Evolutionary conservation across 352 stramenopile species (phyloP), one percentile per base, ranked within the genome.

Genomic region (Phytophthora tubulina): DNA sequence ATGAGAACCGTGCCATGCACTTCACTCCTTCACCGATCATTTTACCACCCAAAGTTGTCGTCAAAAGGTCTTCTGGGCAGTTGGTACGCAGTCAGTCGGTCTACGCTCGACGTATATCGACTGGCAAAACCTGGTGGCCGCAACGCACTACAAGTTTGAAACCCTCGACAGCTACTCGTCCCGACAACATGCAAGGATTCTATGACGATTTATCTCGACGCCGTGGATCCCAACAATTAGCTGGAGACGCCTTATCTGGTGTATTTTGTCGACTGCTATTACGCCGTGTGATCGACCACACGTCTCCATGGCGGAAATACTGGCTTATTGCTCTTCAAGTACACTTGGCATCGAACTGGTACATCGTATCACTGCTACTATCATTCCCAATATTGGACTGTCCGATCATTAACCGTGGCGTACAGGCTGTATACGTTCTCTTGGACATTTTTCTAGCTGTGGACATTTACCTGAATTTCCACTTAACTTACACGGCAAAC

Each of bases 51-150:
- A 67, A 51, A 9, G 54, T 64, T 11, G 21, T 21, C 11, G 9
- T 10, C 32, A 66, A 65, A 35, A 55, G 41, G 3, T 17, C 41
- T 0, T 39, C 50, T 1, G 63, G 38, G 0, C 73, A 70, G 15
- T 21, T 82, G 30, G 64, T 82, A 30, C 81, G 84, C 1, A 91
- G 84, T 54, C 86, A 89, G n/a, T 91, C 84, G 15, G 73, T 78
- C 6, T 69, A 80, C 5, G 72, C 67, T 42, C 69, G 70, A 4
- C 70, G 78, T 0, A 61, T 80, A 0, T 88, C 80, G 2, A 60
- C 39, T 14, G 74, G 74, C 2, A 57, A 41, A 14, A 59, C 41
- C 6, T 76, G 63, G 63, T 69, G 55, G 52, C 21, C 42, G 1
- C 64, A 62, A 39, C 64, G 51, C 7, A 10, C 53, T 11, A 7